phyloP scores from a whole-genome alignment of 2,329 filamentous ascomycete species.

The Capronia epimyces region DNA sequence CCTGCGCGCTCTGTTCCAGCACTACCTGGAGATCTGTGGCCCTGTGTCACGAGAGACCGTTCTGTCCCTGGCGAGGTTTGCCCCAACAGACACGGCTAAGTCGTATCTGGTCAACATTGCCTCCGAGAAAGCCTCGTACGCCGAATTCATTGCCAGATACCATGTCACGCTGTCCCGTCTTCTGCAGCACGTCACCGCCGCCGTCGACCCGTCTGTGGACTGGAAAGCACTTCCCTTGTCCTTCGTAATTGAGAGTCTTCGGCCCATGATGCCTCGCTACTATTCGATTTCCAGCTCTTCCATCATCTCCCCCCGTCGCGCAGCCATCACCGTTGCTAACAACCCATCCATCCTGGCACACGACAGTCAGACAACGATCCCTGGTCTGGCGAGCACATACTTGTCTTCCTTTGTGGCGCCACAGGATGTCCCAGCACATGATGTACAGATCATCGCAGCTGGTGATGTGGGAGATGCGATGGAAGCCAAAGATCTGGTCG shows the following conservation, averaged over 20 bases:
- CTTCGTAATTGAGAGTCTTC: conserved; percentile 26
- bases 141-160: conserved; percentile 56
- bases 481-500: too few relatives aligned
- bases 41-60: conserved; percentile 89
- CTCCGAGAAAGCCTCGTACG: conserved; percentile 80
- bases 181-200: conserved; percentile 29
- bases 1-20: conserved; percentile 75
- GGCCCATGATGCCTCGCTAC: conserved; percentile 25
- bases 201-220: conserved; percentile 10
- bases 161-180: conserved; percentile 31
- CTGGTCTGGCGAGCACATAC: conserved; percentile 18
- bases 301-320: conserved; percentile 22
- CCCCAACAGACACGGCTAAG: conserved; percentile 71
- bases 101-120: conserved; percentile 76
- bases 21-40: conserved; percentile 88
- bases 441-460: too few relatives aligned
- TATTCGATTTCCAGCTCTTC: conserved; percentile 30
- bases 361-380: conserved; percentile 7
- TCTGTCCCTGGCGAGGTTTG: conserved; percentile 72
- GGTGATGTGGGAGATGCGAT: too few relatives aligned
- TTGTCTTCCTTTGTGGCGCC: conserved; percentile 6
- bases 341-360: conserved; percentile 5
- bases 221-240: conserved; percentile 27
- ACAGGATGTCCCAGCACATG: conserved; percentile 1
- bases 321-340: conserved; percentile 20